Base-by-base conservation (phyloP, 1,284 basidiomycete genomes). In the Earliella scabrosa region DNA sequence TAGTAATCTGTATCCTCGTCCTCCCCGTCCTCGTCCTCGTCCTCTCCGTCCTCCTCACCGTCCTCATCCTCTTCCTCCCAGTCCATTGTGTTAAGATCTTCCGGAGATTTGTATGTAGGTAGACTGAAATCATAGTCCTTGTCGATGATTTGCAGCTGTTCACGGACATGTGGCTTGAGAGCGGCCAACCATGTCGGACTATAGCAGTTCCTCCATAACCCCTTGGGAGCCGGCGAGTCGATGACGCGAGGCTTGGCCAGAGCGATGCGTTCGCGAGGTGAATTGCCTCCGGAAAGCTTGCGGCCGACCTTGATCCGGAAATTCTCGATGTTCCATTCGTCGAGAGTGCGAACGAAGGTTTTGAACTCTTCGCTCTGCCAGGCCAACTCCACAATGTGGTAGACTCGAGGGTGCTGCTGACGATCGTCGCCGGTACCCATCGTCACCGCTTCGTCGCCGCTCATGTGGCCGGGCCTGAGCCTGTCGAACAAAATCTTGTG, bases 171-270 rank as follows among this genome's bases (percentile, higher is more conserved):
- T 4, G 43, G 43, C 18, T 23, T 27, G 27, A 45, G 27, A 4
- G n/a, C 35, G 16, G 23, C 14, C 24, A 55, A n/a, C 47, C 47
- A 55, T 2, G 32, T 34, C 14, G 10, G 18, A n/a, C 41, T 36
- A 21, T 55, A 55, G 13, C 54, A 55, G 29, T 55, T 55, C 26
- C 43, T n/a, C 47, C 54, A 55, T 1, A 50, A 14, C 3, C 54
- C 54, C 2, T 14, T n/a, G 2, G 47, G 54, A 6, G 41, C 43
- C 6, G 34, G 20, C 16, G 27, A 29, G 35, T 39, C n/a, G n/a
- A n/a, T n/a, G n/a, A n/a, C 36, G 18, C 48, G 41, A 18, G 43
- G 32, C 3, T 50, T 26, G 16, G 3, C 8, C 11, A 18, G 20
- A 6, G 32, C 21, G 21, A 50, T n/a, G 7, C 48, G 34, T 20